phyloP scores from a whole-genome alignment of 345 rosid genomes.

The Camelina laxa region DNA sequence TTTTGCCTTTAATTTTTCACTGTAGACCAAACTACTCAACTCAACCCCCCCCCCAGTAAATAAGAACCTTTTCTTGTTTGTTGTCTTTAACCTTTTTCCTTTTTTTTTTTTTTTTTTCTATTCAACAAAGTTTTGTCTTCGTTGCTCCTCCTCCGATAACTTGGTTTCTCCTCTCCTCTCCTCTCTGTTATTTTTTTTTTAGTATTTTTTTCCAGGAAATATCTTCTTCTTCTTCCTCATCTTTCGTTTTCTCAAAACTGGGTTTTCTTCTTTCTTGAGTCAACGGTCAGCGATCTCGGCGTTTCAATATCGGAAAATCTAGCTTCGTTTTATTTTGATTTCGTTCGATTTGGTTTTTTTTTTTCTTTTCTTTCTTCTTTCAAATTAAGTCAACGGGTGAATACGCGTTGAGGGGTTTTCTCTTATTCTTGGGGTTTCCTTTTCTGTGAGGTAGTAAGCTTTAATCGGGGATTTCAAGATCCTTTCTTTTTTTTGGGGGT shows the following conservation, averaged over 20 bases:
- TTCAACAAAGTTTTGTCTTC: slow-evolving; percentile 13
- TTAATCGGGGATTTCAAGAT: slow-evolving; percentile 33
- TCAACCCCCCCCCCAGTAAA: slow-evolving; percentile 16
- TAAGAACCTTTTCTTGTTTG: neutral
- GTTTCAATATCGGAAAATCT: slow-evolving; percentile 4
- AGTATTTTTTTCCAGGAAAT: slow-evolving; percentile 7
- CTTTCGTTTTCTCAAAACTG: slow-evolving; percentile 23
- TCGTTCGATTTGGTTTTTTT: slow-evolving; percentile 19
- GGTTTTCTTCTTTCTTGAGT: neutral
- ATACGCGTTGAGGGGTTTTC: slow-evolving; percentile 38
- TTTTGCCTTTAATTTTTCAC: slow-evolving; percentile 8
- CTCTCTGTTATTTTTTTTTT: slow-evolving; percentile 18
- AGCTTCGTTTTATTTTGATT: slow-evolving; percentile 8
- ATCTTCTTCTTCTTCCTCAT: slow-evolving; percentile 12
- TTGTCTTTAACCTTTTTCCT: neutral
- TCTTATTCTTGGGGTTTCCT: slow-evolving; percentile 16
- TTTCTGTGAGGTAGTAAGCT: slow-evolving; percentile 10
- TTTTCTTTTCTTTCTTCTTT: slow-evolving; percentile 9
- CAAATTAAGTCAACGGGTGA: slow-evolving; percentile 43
- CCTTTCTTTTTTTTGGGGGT: neutral
- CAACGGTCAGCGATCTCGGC: slow-evolving; percentile 44
- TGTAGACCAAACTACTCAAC: slow-evolving; percentile 23
- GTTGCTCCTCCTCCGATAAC: neutral
- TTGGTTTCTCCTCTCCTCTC: slow-evolving; percentile 27
- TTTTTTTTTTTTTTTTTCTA: neutral